phyloP scores from a whole-genome alignment of 1,139 yeast species.

The Yamadazyma friedrichii region DNA sequence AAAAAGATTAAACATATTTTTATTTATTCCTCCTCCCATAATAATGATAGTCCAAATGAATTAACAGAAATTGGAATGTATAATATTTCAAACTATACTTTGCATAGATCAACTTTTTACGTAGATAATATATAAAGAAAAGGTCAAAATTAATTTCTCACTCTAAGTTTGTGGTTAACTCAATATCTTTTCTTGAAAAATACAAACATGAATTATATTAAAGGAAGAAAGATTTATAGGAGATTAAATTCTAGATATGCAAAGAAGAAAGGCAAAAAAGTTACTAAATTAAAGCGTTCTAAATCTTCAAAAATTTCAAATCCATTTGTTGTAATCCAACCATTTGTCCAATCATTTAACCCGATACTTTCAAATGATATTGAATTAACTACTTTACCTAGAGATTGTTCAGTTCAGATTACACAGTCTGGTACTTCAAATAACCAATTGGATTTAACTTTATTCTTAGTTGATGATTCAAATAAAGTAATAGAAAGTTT shows the following conservation, averaged over 20 bases:
- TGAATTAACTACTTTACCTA: slow-evolving; percentile 1
- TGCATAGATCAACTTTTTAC: slow-evolving; percentile 5
- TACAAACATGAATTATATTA: no score
- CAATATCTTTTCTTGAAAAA: no score
- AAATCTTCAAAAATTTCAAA: no score
- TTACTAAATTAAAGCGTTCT: no score
- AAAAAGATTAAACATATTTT: slow-evolving; percentile 16
- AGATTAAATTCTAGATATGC: neutral
- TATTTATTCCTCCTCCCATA: neutral
- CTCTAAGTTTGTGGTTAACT: neutral
- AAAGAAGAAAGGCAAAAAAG: no score
- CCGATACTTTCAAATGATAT: neutral
- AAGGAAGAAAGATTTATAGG: neutral
- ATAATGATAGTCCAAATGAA: no score
- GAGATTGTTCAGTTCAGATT: no score
- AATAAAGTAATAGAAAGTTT: neutral
- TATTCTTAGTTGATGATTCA: neutral
- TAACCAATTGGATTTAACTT: neutral
- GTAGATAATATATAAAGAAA: slow-evolving; percentile 4
- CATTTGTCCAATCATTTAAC: neutral
- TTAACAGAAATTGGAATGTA: slow-evolving; percentile 2
- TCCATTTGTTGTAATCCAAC: neutral
- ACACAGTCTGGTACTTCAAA: neutral
- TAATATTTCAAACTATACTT: slow-evolving; percentile 1
- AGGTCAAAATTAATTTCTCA: neutral